Evolutionary conservation across 495 filamentous ascomycete species (phyloP).

Genomic region (Chaetomium fimeti): DNA sequence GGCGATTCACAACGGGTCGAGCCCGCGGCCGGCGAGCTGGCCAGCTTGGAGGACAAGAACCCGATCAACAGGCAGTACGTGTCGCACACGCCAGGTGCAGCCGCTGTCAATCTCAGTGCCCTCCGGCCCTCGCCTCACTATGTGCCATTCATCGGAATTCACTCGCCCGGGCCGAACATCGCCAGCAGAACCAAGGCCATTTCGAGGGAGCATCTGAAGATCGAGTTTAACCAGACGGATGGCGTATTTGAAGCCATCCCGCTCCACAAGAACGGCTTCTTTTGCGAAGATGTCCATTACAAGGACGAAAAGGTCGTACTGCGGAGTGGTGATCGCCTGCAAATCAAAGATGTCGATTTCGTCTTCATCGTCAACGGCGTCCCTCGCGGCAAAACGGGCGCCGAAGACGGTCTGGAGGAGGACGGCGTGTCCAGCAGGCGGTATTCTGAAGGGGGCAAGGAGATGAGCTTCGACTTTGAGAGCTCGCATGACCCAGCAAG

Average conservation of each 20-base stretch:
- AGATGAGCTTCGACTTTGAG: slow-evolving; percentile 66
- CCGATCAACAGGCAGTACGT: slow-evolving; percentile 49
- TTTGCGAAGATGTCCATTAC: slow-evolving; percentile 72
- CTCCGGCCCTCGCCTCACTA: slow-evolving; percentile 59
- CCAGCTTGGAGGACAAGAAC: slow-evolving; percentile 30
- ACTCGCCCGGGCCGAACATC: slow-evolving; percentile 62
- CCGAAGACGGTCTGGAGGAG: slow-evolving; percentile 50
- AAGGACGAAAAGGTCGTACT: slow-evolving; percentile 62
- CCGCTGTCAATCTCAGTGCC: slow-evolving; percentile 50
- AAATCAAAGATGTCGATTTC: slow-evolving; percentile 76
- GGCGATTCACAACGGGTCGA: slow-evolving; percentile 24
- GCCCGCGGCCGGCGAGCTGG: slow-evolving; percentile 16
- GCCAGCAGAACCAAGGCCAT: slow-evolving; percentile 68
- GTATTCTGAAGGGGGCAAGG: slow-evolving; percentile 55
- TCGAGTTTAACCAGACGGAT: slow-evolving; percentile 73
- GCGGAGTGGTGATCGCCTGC: slow-evolving; percentile 68
- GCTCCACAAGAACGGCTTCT: slow-evolving; percentile 81
- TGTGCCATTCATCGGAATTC: slow-evolving; percentile 76
- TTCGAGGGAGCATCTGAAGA: slow-evolving; percentile 80
- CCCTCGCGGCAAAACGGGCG: slow-evolving; percentile 64
- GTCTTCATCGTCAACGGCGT: slow-evolving; percentile 73
- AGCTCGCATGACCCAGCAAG: slow-evolving; percentile 54
- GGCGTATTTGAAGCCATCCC: slow-evolving; percentile 76
- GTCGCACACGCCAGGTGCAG: slow-evolving; percentile 50
- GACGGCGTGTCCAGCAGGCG: slow-evolving; percentile 40